These are phyloP conservation scores for Medicago lupulina DNA, from an alignment of 306 rosid genomes.

Conservation along the genomic window DNA sequence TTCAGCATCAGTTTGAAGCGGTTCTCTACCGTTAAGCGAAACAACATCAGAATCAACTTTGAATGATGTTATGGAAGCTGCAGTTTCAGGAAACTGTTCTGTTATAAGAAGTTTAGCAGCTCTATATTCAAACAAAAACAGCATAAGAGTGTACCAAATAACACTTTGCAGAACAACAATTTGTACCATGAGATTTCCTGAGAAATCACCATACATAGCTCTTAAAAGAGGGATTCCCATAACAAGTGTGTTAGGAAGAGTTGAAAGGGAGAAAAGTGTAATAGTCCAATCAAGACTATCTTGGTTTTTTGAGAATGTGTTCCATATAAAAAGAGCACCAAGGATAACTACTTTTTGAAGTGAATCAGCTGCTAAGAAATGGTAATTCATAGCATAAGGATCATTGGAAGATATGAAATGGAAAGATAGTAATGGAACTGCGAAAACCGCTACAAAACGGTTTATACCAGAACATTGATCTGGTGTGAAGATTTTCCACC, in stretches of 20 bases:
- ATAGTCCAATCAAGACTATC: constrained; percentile 83
- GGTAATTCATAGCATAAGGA: constrained; percentile 82
- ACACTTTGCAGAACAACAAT: constrained; percentile 86
- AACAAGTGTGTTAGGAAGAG: constrained; percentile 92
- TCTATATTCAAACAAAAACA: constrained; percentile 80
- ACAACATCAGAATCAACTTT: constrained; percentile 81
- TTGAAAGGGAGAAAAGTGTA: constrained; percentile 84
- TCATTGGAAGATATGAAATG: constrained; percentile 83
- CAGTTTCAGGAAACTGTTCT: constrained; percentile 87
- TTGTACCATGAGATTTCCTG: constrained; percentile 78
- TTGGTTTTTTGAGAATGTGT: constrained; percentile 57
- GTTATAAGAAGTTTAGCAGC: constrained; percentile 82
- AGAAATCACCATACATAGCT: constrained; percentile 86
- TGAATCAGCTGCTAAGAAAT: constrained; percentile 85
- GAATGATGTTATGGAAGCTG: constrained; percentile 80
- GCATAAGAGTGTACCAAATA: constrained; percentile 90
- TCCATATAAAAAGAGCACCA: constrained; percentile 77
- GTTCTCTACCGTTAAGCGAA: constrained; percentile 79
- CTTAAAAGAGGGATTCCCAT: constrained; percentile 87
- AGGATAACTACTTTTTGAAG: constrained; percentile 76
- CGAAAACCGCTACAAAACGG: constrained; percentile 87
- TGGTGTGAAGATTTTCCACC: constrained; percentile 95
- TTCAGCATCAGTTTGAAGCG: constrained; percentile 73
- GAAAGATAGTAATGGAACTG: constrained; percentile 85
- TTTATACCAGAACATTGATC: constrained; percentile 92